Evolutionary conservation across 306 rosid genomes (phyloP), one percentile per base, ranked within the genome.

Genomic region (Prinsepia uniflora): DNA sequence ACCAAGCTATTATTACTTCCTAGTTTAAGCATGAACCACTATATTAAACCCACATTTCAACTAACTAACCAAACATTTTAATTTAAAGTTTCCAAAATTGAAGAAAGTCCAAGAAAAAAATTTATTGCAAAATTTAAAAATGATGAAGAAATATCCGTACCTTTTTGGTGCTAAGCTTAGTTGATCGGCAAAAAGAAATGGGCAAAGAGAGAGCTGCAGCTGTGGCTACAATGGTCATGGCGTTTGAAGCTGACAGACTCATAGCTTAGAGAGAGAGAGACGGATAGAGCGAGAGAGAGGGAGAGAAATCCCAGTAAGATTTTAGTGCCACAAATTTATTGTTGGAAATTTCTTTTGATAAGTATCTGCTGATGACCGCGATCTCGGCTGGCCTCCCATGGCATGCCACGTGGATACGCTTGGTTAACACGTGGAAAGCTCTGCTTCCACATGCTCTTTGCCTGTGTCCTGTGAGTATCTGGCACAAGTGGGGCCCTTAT

Each of bases 161-260:
- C 96, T 75, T 90, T 72, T 43, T 92, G 72, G 80, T 42, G 72
- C 81, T 85, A 54, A 90, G 78, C 80, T 81, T 88, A 14, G 92
- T 72, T 4, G 96, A 75, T 81, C 83, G 81, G 59, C 69, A 61
- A 11, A 70, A 70, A 41, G 85, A 83, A 44, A 84, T 64, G 0
- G 98, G 98, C 50, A 88, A 68, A 46, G 93, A 76, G 45, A 86
- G 87, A 82, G 92, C 86, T 36, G 98, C 83, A 72, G 96, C 96
- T 59, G 96, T 85, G 17, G 96, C 88, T 47, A 88, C 83, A 73
- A 91, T 87, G 78, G 81, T 80, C 96, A 90, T 90, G 78, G 95
- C 81, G 80, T 75, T 75, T 65, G 80, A 73, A 79, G 68, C 69
- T 46, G 83, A 76, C 57, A 47, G 80, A 10, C 20, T 18, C 73